Percentiles rank a stretch among this genome's conserved stretches.
Conservation (phyloP, 495 filamentous ascomycete species). For the Neurospora cerealis region DNA sequence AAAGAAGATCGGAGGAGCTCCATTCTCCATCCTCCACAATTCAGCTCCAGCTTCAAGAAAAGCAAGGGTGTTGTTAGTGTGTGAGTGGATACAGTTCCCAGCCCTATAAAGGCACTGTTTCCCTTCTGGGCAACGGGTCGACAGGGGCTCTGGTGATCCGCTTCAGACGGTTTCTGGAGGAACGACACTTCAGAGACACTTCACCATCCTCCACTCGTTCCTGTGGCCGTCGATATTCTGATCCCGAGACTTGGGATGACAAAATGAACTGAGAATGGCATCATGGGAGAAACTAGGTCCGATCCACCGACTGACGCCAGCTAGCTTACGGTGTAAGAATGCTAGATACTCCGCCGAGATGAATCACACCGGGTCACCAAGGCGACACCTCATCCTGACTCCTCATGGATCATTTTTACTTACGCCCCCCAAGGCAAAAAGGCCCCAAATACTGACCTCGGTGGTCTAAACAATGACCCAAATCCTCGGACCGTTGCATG, state of each 20-base stretch:
- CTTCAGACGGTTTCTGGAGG: neutral
- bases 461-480: neutral
- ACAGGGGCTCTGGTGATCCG: neutral
- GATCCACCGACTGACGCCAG: neutral
- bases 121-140: neutral
- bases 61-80: neutral
- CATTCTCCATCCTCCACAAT: neutral
- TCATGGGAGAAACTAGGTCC: neutral
- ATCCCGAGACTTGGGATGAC: neutral
- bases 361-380: neutral
- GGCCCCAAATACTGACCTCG: neutral
- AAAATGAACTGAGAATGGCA: neutral
- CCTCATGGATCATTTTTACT: neutral
- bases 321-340: neutral
- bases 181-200: neutral
- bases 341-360: neutral
- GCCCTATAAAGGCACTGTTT: neutral
- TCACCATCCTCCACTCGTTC: neutral
- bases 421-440: neutral
- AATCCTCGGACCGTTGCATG: neutral
- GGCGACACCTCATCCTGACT: neutral
- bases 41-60: neutral
- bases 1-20: neutral
- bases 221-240: neutral
- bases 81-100: neutral